phyloP scores from a whole-genome alignment of 2,329 filamentous ascomycete genomes.

The Sporothrix mexicana region DNA sequence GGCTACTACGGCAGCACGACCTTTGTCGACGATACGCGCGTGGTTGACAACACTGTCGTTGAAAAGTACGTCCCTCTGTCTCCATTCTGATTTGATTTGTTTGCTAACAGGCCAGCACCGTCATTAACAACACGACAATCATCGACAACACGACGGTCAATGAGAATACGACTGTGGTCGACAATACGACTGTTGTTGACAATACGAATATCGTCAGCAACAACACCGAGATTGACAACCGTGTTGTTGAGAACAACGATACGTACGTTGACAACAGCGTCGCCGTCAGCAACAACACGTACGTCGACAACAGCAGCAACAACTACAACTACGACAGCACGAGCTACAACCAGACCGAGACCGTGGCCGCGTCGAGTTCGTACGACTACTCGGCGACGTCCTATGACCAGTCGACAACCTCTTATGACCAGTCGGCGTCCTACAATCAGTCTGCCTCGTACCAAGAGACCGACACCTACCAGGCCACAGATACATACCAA shows the following conservation, averaged over 20 bases:
- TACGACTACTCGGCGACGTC: constrained; percentile 26
- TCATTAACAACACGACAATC: not conserved
- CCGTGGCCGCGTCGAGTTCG: constrained; percentile 24
- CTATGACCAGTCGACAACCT: constrained; percentile 17
- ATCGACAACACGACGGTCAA: not conserved
- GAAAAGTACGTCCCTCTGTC: not conserved
- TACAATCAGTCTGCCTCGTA: constrained; percentile 25
- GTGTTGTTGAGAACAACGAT: not conserved
- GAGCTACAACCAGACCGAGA: constrained; percentile 29
- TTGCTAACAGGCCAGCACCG: not conserved
- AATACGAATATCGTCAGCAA: not conserved
- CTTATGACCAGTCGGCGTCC: constrained; percentile 24
- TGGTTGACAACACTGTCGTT: constrained; percentile 5
- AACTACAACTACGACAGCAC: constrained; percentile 28
- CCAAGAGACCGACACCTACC: constrained; percentile 29
- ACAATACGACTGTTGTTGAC: not conserved
- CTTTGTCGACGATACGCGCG: constrained; percentile 28
- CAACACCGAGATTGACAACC: not conserved
- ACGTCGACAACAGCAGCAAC: constrained; percentile 23
- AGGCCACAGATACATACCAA: constrained; percentile 25
- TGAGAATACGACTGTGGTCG: not conserved
- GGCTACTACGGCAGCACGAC: constrained; percentile 30
- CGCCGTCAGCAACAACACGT: constrained; percentile 11
- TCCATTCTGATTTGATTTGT: no score
- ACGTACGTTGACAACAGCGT: constrained; percentile 7